Evolutionary conservation across 768 basidiomycete genomes (phyloP), one percentile per base, ranked within the genome.

Genomic region (Macrolepiota fuliginosa): DNA sequence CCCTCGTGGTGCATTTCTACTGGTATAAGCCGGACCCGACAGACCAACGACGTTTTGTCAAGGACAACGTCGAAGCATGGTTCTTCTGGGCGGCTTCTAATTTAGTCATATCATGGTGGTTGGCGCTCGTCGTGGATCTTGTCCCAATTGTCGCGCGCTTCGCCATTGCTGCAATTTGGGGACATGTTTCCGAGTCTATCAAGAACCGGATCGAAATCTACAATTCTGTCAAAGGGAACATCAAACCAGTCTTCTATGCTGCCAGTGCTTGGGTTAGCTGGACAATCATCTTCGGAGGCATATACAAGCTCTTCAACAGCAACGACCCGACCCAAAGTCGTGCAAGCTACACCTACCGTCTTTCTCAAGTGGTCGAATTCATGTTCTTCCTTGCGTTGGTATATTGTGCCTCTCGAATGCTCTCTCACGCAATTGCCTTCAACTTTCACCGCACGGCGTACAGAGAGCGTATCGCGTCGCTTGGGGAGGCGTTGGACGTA

Each of bases 11-110:
- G 50, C 82, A 89, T 64, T 86, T 90, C 70, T 83, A 83, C 69
- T 92, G 87, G 86, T 89, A 87, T 67, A 80, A 84, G 49, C 82
- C 81, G 0, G 70, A 89, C 58, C 82, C 80, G 6, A 82, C 81
- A 17, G 76, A 79, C 7, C 75, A 84, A 64, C 81, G 89, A 15
- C 78, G 76, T 29, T 89, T 81, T 63, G 80, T 91, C 63, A 81
- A 81, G 57, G 81, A 86, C 63, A 92, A 88, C 69, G 71, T 89
- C 49, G 78, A 88, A 70, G 87, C 89, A 2, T 93, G 91, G 91
- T 76, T 92, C 2, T 90, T 90, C 72, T 93, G 91, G 90, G 85
- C 83, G 6, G 91, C 90, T 4, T 82, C 88, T 40, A 92, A 93
- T 70, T 75, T 92, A 55, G 75, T 90, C 61, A 80, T 91, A 55